Evolutionary conservation across 192 early-diverging fungal genomes (phyloP).

Genomic region (Cladochytrium replicatum): DNA sequence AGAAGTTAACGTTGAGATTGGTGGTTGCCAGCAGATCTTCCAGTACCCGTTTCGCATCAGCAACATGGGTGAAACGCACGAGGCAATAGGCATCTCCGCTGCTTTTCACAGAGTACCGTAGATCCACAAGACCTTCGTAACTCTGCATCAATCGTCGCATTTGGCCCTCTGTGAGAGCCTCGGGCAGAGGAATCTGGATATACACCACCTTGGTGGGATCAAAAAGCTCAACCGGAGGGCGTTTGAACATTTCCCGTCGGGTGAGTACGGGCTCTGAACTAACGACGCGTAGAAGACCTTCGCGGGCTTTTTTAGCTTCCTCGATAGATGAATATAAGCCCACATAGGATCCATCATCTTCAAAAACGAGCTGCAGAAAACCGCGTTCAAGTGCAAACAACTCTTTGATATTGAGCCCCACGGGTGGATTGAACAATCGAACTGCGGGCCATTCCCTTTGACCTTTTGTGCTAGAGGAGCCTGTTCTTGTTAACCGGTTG

Average conservation of each 20-base stretch:
- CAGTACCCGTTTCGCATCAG: conserved; percentile 4
- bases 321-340: conserved; percentile 3
- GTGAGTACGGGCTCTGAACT: conserved; percentile 5
- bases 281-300: conserved; percentile 8
- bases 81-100: conserved; percentile 5
- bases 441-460: conserved; percentile 6
- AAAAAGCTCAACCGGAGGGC: too few relatives aligned
- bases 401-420: conserved; percentile 11
- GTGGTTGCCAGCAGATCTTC: conserved; percentile 6
- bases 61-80: conserved; percentile 3
- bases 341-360: conserved; percentile 10
- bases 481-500: too few relatives aligned
- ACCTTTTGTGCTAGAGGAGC: not conserved
- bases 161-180: conserved; percentile 12
- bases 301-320: conserved; percentile 7
- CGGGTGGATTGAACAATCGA: conserved; percentile 4
- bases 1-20: conserved; percentile 12
- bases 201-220: conserved; percentile 10
- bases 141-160: conserved; percentile 1
- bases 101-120: not conserved
- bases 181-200: not conserved
- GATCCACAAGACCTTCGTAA: conserved; percentile 11
- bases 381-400: conserved; percentile 11
- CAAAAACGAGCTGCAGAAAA: conserved; percentile 6
- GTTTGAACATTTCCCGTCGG: too few relatives aligned